Evolutionary conservation across 805 yeast genomes (phyloP), one percentile per base, ranked within the genome.

Genomic region (Myxozyma udenii): DNA sequence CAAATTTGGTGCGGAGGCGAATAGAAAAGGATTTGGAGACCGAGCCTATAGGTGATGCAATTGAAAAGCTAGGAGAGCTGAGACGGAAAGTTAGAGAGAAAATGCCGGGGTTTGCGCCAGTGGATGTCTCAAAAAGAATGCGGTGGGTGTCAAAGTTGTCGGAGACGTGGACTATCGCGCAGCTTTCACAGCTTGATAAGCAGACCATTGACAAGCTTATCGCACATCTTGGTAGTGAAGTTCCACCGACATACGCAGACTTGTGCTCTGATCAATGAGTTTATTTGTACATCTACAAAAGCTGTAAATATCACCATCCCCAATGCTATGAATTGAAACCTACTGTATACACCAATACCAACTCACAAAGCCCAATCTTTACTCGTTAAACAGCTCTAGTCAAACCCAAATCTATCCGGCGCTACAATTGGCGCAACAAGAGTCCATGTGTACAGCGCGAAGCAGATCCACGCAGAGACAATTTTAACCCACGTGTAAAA

Each of bases 401-500:
- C 33, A 28, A 28, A 28, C 9, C 59, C 59, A 70, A 93, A 93
- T 52, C 97, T 73, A 58, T 91, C 98, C 2, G 97, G 97, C 75
- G 89, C 79, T 11, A 87, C 61, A 6, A 87, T 85, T 0, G 98
- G 98, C 0, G 98, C 98, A 7, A 87, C 66, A 55, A 93, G 70
- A 6, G 95, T 86, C 98, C 98, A 93, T 1, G 83, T 82, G 64
- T 91, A 93, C 44, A 93, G 74, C 4, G 74, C 72, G 66, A 82
- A 93, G 66, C 98, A 95, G 41, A 86, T 79, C 95, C 97, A 89
- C 1, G 97, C 85, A 64, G 95, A 83, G 16, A 85, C 75, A 51
- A 93, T 87, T 70, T 93, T 93, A 44, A 91, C 88, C 96, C 96
- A 89, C 4, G 95, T 81, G 60, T 91, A 84, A 67, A 90, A 93